Evolutionary conservation across 2,329 filamentous ascomycete genomes (phyloP).

Genomic region (Pseudopithomyces chartarum): DNA sequence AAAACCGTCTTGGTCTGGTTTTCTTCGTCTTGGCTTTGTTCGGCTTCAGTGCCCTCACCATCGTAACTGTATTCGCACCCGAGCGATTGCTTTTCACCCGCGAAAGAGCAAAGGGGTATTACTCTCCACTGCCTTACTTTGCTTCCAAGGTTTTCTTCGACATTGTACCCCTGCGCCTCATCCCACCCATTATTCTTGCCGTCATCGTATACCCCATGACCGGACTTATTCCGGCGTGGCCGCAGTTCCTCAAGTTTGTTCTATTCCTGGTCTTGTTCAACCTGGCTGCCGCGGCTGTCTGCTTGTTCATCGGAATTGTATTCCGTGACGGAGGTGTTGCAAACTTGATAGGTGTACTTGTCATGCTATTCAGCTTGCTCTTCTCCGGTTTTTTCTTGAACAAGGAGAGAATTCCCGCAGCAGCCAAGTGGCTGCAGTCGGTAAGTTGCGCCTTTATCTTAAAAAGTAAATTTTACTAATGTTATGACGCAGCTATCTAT

Average conservation of each 20-base stretch:
- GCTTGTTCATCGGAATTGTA: slow-evolving; percentile 93
- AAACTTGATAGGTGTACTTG: slow-evolving; percentile 88
- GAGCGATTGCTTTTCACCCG: slow-evolving; percentile 90
- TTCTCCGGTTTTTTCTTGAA: slow-evolving; percentile 95
- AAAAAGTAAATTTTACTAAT: slow-evolving; percentile 12
- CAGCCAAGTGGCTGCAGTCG: slow-evolving; percentile 86
- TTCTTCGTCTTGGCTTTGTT: slow-evolving; percentile 96
- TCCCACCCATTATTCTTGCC: slow-evolving; percentile 93
- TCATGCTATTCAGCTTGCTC: slow-evolving; percentile 96
- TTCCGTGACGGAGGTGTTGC: slow-evolving; percentile 91
- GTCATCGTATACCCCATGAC: slow-evolving; percentile 98
- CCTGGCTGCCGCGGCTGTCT: slow-evolving; percentile 88
- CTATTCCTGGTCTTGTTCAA: slow-evolving; percentile 95
- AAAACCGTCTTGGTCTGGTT: slow-evolving; percentile 95
- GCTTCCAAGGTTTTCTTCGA: slow-evolving; percentile 97
- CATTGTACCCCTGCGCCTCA: slow-evolving; percentile 89
- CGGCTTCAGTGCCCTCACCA: slow-evolving; percentile 94
- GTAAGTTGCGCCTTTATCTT: slow-evolving; percentile 51
- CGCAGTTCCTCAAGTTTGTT: slow-evolving; percentile 89
- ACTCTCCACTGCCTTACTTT: slow-evolving; percentile 92
- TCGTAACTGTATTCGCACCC: slow-evolving; percentile 87
- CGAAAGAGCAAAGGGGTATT: slow-evolving; percentile 96
- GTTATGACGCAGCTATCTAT: slow-evolving; percentile 72
- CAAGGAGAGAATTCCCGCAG: slow-evolving; percentile 85
- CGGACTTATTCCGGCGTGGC: slow-evolving; percentile 78